Evolutionary conservation across 2,329 filamentous ascomycete genomes (phyloP).

Genomic region (Ophiostoma novo-ulmi): DNA sequence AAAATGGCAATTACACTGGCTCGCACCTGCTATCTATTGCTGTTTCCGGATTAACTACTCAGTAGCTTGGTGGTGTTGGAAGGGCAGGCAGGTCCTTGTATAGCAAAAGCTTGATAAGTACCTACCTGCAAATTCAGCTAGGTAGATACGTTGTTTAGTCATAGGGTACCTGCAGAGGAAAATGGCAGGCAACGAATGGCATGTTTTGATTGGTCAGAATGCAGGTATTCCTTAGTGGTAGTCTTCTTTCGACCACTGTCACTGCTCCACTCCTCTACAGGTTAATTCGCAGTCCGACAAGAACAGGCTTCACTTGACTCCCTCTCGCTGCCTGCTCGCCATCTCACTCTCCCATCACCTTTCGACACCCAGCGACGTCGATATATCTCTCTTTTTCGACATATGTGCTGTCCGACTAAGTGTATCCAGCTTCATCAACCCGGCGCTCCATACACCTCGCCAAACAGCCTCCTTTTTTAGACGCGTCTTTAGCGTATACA

Average conservation of each 20-base stretch:
- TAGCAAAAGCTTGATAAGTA: background rate
- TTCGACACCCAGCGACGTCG: background rate
- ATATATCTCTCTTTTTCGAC: background rate
- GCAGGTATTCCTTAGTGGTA: background rate
- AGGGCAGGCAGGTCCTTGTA: background rate
- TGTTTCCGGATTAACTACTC: constrained; percentile 8
- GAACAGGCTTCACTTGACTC: background rate
- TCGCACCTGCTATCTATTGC: constrained; percentile 8
- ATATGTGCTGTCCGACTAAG: background rate
- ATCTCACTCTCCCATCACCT: constrained; percentile 7
- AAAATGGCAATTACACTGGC: background rate
- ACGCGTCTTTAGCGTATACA: background rate
- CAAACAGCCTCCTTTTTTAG: background rate
- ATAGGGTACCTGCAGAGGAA: background rate
- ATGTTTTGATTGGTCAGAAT: background rate
- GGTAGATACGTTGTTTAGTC: background rate
- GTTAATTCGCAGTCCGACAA: constrained; percentile 1
- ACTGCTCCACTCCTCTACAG: constrained; percentile 13
- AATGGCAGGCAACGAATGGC: background rate
- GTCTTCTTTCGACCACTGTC: background rate
- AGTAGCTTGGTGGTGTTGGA: background rate
- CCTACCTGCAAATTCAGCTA: background rate
- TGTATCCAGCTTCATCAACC: background rate
- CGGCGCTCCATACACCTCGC: background rate
- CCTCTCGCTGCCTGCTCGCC: constrained; percentile 4